Base-by-base conservation (phyloP, 192 early-diverging fungal genomes). In the Obelidium mucronatum region DNA sequence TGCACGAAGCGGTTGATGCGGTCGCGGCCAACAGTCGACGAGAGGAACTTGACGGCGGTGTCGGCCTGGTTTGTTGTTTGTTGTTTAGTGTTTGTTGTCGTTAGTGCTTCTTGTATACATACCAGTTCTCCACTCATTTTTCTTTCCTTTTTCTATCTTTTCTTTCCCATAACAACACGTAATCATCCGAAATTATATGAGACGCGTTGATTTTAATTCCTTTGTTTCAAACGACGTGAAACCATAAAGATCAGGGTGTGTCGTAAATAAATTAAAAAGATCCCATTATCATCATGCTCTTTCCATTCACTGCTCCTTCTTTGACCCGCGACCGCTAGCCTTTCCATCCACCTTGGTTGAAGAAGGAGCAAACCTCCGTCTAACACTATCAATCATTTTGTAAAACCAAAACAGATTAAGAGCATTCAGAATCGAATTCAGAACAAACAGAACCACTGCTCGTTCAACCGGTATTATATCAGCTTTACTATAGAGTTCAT, bases 1-100 rank as follows among this genome's bases (percentile, higher is more conserved):
- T 98, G 96, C 30, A 94, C 87, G 58, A 93, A 84, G 74, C 95
- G 90, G 77, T 83, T 75, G 67, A 84, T 77, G n/a, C 83, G 56
- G 67, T 84, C 83, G 35, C 83, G 83, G 63, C 83, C 83, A 24
- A 74, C 67, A 36, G 83, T 59, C 33, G 83, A 81, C 0, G 80
- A 75, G 33, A 84, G 71, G 74, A 75, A 84, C 54, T 81, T 81
- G 70, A 84, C 80, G 24, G 76, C 66, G 40, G 79, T 68, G 73
- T 84, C 80, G 40, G 53, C 66, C 69, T 72, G 51, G 4, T 26
- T 72, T 30, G 22, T 3, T 37, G 15, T 72, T 55, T 0, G 62
- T 8, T 64, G 35, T 36, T 33, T 5, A 8, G 62, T 64, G 17
- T 44, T 44, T 44, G 42, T 44, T 44, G 17, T 5, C 42, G 17